Percentiles rank a stretch among this genome's conserved stretches.
phyloP scores from a whole-genome alignment of 495 filamentous ascomycete species.

The Peziza echinospora region DNA sequence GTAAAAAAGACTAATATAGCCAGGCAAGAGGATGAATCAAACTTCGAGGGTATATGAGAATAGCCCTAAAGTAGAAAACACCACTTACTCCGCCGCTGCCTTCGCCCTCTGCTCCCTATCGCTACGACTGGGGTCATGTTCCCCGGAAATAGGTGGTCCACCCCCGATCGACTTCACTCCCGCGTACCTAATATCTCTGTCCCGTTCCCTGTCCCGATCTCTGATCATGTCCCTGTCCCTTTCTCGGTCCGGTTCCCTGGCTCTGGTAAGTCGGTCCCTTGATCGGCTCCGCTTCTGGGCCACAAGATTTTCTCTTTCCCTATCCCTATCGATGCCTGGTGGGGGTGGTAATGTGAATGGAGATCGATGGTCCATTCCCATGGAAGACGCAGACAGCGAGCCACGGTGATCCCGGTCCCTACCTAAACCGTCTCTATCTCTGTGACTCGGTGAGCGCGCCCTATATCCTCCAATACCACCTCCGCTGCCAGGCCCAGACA shows the following conservation, averaged over 20 bases:
- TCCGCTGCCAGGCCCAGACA: neutral
- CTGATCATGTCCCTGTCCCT: constrained; percentile 2
- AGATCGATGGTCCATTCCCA: neutral
- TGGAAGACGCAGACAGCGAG: neutral
- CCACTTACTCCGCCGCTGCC: constrained; percentile 20
- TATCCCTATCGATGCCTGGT: constrained; percentile 13
- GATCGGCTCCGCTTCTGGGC: neutral
- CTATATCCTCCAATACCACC: neutral
- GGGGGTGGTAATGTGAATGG: neutral
- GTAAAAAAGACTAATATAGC: too few relatives aligned
- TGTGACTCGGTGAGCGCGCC: neutral
- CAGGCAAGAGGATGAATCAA: too few relatives aligned
- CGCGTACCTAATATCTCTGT: neutral
- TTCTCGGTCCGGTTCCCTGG: constrained; percentile 1
- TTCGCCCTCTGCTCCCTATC: constrained; percentile 18
- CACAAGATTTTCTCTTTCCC: constrained; percentile 2
- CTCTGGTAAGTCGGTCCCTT: neutral
- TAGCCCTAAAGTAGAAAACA: constrained; percentile 2
- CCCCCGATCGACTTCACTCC: neutral
- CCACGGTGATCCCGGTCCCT: neutral
- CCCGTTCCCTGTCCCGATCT: constrained; percentile 1
- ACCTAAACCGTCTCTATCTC: neutral
- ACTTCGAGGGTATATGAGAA: neutral
- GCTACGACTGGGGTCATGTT: constrained; percentile 13
- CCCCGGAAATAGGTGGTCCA: constrained; percentile 1